Percentiles rank a stretch among this genome's conserved stretches.
Evolutionary conservation across 148 eudicot genomes (phyloP).

Genomic region (Chenopodium quinoa): DNA sequence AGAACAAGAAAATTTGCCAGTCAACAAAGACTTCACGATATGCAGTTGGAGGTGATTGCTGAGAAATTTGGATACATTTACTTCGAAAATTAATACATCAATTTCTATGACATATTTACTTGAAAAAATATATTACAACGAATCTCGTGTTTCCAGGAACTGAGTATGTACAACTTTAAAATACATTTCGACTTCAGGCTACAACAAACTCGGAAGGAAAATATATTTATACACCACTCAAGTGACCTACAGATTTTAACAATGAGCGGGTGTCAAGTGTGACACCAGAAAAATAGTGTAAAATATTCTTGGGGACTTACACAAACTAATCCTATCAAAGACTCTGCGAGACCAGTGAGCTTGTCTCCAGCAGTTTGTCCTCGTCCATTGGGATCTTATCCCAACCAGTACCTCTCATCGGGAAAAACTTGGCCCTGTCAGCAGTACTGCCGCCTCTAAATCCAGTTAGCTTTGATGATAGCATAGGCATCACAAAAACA

Average conservation of each 20-base stretch:
- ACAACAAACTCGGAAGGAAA: neutral
- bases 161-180: constrained; percentile 31
- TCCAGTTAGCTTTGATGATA: constrained; percentile 91
- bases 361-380: constrained; percentile 55
- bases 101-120: constrained; percentile 25
- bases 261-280: neutral
- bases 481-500: constrained; percentile 89
- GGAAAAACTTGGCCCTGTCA: constrained; percentile 57
- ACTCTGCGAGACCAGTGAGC: constrained; percentile 39
- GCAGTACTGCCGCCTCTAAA: constrained; percentile 64
- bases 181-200: constrained; percentile 20
- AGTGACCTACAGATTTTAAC: constrained; percentile 2
- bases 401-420: constrained; percentile 59
- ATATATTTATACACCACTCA: neutral
- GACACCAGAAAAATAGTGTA: constrained; percentile 10
- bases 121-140: constrained; percentile 14
- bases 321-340: constrained; percentile 33
- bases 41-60: neutral
- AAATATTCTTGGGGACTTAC: neutral
- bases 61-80: constrained; percentile 3
- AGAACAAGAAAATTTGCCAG: neutral
- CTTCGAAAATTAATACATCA: constrained; percentile 11
- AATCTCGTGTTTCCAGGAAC: constrained; percentile 5
- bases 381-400: constrained; percentile 59
- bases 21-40: neutral